A percentile compares a stretch with the other conserved stretches of the same genome.
Evolutionary conservation across 192 early-diverging fungal genomes (phyloP).

Genomic region (Entrophospora sp.): DNA sequence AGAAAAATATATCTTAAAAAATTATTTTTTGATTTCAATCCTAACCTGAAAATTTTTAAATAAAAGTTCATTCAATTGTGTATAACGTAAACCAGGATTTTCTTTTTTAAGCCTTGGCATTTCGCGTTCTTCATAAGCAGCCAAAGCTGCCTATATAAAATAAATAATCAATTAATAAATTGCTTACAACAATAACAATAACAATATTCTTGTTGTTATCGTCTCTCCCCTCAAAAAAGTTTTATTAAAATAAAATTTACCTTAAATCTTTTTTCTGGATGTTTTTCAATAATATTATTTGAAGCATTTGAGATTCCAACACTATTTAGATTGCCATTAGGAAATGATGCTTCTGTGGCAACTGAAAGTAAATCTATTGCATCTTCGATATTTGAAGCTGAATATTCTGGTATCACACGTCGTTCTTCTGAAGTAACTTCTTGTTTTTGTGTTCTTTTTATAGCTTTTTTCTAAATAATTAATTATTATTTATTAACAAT

Average conservation of each 20-base stretch:
- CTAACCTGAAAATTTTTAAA: conserved; percentile 62
- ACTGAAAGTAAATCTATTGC: conserved; percentile 65
- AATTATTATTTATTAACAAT: neutral
- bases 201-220: no score
- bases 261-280: conserved; percentile 82
- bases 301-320: conserved; percentile 31
- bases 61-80: conserved; percentile 67
- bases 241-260: conserved; percentile 7
- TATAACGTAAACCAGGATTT: conserved; percentile 67
- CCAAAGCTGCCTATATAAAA: conserved; percentile 49
- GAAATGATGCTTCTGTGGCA: conserved; percentile 19
- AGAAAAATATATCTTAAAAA: neutral
- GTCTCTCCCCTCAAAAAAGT: no score
- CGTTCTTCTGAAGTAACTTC: conserved; percentile 34
- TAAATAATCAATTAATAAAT: neutral
- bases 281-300: conserved; percentile 70
- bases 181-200: neutral
- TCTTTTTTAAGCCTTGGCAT: conserved; percentile 67
- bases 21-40: neutral
- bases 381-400: conserved; percentile 78
- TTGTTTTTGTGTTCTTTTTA: conserved; percentile 43
- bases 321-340: conserved; percentile 13
- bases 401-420: conserved; percentile 55
- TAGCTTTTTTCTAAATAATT: conserved; percentile 42
- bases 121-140: conserved; percentile 62